A percentile compares a stretch with the other conserved stretches of the same genome.
These are phyloP conservation scores for Mangifera indica DNA, from an alignment of 345 rosid genomes.

Conservation along the genomic window DNA sequence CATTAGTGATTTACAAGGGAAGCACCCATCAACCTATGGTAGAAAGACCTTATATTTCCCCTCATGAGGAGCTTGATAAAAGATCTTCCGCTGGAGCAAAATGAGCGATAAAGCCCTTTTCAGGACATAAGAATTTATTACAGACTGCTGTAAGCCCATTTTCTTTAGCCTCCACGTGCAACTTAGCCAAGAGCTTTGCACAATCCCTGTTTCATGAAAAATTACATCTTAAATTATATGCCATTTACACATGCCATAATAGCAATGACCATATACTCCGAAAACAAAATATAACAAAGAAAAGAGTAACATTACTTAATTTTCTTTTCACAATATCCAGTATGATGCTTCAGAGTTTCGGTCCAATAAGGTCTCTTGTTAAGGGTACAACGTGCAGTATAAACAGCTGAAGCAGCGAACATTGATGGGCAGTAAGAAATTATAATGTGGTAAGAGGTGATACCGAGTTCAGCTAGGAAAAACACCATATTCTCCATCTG, in stretches of 20 bases:
- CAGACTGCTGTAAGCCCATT: conserved; percentile 44
- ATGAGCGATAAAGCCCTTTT: conserved; percentile 56
- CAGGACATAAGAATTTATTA: conserved; percentile 52
- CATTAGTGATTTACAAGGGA: not conserved
- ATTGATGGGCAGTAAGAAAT: conserved; percentile 51
- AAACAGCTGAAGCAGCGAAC: conserved; percentile 87
- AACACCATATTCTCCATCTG: conserved; percentile 75
- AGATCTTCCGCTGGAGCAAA: conserved; percentile 54
- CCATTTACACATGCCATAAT: too few relatives aligned
- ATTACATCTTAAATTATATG: not conserved
- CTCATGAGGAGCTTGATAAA: not conserved
- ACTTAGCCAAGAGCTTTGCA: conserved; percentile 54
- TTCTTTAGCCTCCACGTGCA: conserved; percentile 52
- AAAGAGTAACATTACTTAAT: conserved; percentile 41
- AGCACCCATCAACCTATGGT: not conserved
- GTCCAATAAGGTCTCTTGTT: conserved; percentile 67
- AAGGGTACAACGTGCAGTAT: conserved; percentile 71
- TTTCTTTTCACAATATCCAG: conserved; percentile 63
- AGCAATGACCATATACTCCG: not conserved
- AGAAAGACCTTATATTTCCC: not conserved
- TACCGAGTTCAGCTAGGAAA: conserved; percentile 70
- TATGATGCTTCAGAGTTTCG: conserved; percentile 67
- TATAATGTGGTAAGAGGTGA: conserved; percentile 53
- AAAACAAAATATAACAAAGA: not conserved
- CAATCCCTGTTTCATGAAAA: conserved; percentile 49